These are phyloP conservation scores for Acorus gramineus DNA, from an alignment of 106 monocot species.

Conservation along the genomic window DNA sequence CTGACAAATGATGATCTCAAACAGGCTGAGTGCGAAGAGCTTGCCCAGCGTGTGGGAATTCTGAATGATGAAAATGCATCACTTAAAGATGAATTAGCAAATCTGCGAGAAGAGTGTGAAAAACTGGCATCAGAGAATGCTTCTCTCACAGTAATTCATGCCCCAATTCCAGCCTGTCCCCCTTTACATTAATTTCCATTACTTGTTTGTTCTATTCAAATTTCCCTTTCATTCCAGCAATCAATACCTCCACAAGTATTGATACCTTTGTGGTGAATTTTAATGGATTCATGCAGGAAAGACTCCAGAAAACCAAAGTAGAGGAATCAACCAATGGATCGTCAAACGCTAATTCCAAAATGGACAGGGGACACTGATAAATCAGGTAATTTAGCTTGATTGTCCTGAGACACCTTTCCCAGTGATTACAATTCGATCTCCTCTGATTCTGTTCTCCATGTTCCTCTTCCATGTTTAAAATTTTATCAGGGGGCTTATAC, in stretches of 20 bases:
- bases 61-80: constrained; percentile 40
- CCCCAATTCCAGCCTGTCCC: too few species aligned
- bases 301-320: background rate
- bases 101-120: constrained; percentile 24
- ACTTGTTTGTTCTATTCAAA: background rate
- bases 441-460: too few species aligned
- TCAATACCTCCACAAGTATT: too few species aligned
- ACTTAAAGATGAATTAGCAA: constrained; percentile 34
- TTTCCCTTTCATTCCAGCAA: too few species aligned
- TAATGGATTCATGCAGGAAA: constrained; percentile 8
- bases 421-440: too few species aligned
- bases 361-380: too few species aligned
- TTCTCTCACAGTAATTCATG: constrained; percentile 17
- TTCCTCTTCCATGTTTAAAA: too few species aligned
- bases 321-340: background rate
- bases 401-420: too few species aligned
- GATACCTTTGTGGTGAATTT: background rate
- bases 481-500: too few species aligned
- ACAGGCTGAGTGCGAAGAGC: constrained; percentile 52
- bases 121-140: constrained; percentile 37
- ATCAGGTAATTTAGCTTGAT: too few species aligned
- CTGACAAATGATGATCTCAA: background rate
- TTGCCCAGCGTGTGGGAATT: constrained; percentile 30
- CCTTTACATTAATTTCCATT: too few species aligned
- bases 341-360: too few species aligned